Conservation (phyloP, 2,329 filamentous ascomycete genomes). For the Botrytis deweyae region DNA sequence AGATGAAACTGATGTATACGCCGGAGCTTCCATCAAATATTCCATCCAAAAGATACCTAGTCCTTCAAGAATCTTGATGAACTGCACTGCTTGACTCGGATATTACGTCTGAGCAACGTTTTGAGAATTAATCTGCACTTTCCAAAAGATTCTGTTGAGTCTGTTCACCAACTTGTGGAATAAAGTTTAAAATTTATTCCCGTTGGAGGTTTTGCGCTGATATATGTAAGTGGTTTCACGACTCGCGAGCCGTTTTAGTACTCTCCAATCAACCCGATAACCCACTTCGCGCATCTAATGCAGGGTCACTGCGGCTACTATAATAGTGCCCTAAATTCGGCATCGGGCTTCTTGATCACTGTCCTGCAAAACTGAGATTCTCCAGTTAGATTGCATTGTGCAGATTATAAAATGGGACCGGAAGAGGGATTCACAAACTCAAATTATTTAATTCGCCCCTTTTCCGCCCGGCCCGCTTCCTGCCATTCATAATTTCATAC, state of each 20-base stretch:
- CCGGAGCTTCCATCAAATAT: neutral
- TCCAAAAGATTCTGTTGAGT: neutral
- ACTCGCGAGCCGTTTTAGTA: neutral
- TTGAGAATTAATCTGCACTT: slow-evolving; percentile 1
- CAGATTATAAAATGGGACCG: neutral
- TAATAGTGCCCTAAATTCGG: neutral
- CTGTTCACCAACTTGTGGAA: neutral
- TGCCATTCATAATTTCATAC: neutral
- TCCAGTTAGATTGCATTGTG: neutral
- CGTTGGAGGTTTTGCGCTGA: slow-evolving; percentile 7
- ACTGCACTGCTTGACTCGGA: neutral
- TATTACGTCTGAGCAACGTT: slow-evolving; percentile 8
- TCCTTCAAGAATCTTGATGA: neutral
- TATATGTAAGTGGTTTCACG: neutral
- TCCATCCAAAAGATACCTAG: neutral
- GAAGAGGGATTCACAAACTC: neutral
- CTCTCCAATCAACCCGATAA: neutral
- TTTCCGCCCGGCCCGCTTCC: neutral
- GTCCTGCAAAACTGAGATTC: neutral
- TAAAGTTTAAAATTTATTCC: neutral
- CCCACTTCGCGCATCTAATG: slow-evolving; percentile 2
- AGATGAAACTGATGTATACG: neutral
- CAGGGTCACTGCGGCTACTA: slow-evolving; percentile 15
- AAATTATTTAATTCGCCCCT: slow-evolving; percentile 7
- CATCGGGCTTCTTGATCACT: neutral